Evolutionary conservation across 768 basidiomycete genomes (phyloP).

Genomic region (Mycena olivaceomarginata): DNA sequence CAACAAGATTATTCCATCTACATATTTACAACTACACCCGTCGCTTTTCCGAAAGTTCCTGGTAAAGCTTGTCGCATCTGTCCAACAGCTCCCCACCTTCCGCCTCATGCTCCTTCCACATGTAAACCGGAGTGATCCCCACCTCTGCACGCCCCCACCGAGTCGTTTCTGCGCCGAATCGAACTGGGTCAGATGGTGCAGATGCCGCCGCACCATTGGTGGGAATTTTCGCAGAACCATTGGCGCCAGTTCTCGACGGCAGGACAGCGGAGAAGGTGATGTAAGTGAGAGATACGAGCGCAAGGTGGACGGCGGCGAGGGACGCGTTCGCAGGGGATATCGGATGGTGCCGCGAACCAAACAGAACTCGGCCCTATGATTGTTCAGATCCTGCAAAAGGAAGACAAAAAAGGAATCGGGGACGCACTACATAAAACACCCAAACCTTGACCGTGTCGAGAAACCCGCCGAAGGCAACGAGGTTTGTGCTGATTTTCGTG

Average conservation of each 20-base stretch:
- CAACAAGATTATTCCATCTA: neutral
- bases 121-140: conserved; percentile 66
- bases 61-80: conserved; percentile 30
- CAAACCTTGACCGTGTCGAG: conserved; percentile 69
- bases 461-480: conserved; percentile 63
- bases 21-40: neutral
- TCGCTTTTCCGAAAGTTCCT: conserved; percentile 20
- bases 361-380: conserved; percentile 73
- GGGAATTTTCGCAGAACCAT: conserved; percentile 38
- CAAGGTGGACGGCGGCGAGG: conserved; percentile 78
- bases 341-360: conserved; percentile 82
- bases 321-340: conserved; percentile 80
- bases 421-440: conserved; percentile 79
- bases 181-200: conserved; percentile 56
- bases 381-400: conserved; percentile 22
- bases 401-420: conserved; percentile 4
- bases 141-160: conserved; percentile 75
- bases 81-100: conserved; percentile 23
- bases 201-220: conserved; percentile 24
- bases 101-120: conserved; percentile 69
- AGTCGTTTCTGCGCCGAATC: conserved; percentile 75
- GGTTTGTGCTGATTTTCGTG: conserved; percentile 74
- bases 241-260: conserved; percentile 40
- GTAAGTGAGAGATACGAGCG: conserved; percentile 73
- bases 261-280: conserved; percentile 59